Base-by-base conservation (phyloP, 2,329 filamentous ascomycete species). In the Septoria linicola region DNA sequence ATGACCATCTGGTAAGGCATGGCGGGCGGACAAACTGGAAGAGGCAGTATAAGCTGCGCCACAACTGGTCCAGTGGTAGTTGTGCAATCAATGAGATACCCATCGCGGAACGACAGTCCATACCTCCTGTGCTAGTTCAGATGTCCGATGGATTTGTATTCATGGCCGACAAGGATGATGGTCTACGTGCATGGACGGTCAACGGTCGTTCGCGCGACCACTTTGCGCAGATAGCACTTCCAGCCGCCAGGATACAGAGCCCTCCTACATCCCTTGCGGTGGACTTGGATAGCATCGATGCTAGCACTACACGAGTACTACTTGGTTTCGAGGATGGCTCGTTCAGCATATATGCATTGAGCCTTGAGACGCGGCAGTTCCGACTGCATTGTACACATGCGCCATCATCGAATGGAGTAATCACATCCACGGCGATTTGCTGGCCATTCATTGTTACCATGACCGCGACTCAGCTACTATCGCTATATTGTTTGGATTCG, bases 31-130 rank as follows among this genome's bases (percentile, higher is more conserved):
- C 80, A 40, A 82, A 93, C 65, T 96, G 91, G 91, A 95, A 95
- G 73, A 80, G 81, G 55, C 87, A 93, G 63, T 97, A 95, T 70
- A 89, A 86, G 63, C 76, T 96, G 42, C 80, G 88, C 39, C 87
- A 96, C 67, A 97, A 97, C 71, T 97, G 93, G 93, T 81, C 87
- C 1, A 82, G 79, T 55, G 93, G 92, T 0, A 84, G 81, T 59
- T 95, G 89, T 63, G 85, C 82, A 31, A 82, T 96, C 10, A 84
- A 87, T 30, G 88, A 95, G 68, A 80, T 96, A 23, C 77, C 83
- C 37, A 79, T 89, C 19, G 73, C 77, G 46, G 73, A 77, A 51
- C 61, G 72, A 36, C 70, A 74, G 1, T 71, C 75, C 47, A 65
- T 83, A 67, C 75, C 87, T 31, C 78, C 78, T 2, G 68, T 90